Evolutionary conservation across 495 filamentous ascomycete species (phyloP).

Genomic region (Aspergillus sclerotiicarbonarius): DNA sequence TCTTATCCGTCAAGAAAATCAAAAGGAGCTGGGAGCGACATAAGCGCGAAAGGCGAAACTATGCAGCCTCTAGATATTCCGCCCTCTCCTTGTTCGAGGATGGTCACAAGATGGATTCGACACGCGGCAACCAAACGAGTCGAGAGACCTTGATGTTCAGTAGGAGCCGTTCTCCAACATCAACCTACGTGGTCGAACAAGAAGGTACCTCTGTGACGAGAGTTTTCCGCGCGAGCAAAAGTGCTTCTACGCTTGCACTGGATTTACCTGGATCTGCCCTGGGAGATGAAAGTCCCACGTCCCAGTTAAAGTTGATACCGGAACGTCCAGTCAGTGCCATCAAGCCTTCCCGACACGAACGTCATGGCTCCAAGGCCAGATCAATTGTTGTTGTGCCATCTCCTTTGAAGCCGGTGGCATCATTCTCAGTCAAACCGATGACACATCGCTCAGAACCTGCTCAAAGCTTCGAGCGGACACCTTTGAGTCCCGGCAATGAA

Average conservation of each 20-base stretch:
- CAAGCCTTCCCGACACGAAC: constrained; percentile 1
- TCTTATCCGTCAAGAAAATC: constrained; percentile 15
- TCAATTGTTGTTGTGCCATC: constrained; percentile 18
- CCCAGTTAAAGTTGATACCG: not conserved
- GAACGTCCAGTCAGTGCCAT: constrained; percentile 7
- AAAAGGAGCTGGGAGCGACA: constrained; percentile 13
- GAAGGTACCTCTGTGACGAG: constrained; percentile 15
- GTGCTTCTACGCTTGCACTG: not conserved
- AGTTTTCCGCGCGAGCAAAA: constrained; percentile 15
- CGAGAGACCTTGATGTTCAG: constrained; percentile 21
- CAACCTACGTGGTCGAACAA: constrained; percentile 18
- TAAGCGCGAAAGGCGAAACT: constrained; percentile 2
- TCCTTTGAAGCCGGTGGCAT: constrained; percentile 12
- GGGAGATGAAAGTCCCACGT: not conserved
- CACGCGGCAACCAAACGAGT: constrained; percentile 2
- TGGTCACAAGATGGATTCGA: not conserved
- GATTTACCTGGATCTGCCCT: not conserved
- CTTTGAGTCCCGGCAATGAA: not conserved
- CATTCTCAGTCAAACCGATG: constrained; percentile 9
- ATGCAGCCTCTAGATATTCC: constrained; percentile 16
- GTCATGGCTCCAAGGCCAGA: constrained; percentile 12
- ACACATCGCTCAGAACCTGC: not conserved
- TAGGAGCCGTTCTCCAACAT: not conserved
- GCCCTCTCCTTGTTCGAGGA: not conserved
- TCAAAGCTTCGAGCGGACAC: not conserved